Conservation (phyloP, 2,329 filamentous ascomycete species). For the Aaosphaeria pasadenensis region DNA sequence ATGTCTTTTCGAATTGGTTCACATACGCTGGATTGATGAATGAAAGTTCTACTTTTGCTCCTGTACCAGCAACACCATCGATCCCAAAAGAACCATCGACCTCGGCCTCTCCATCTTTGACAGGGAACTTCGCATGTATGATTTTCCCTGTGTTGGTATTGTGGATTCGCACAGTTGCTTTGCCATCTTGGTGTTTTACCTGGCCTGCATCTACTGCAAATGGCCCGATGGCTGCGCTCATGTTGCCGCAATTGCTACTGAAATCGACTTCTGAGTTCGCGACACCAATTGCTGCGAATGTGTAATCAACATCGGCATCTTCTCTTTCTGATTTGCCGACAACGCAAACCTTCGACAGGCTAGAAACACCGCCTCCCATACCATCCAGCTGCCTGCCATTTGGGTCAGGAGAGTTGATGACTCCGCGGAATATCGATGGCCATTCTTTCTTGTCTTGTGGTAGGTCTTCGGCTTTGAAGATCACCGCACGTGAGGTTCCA, state of each 20-base stretch:
- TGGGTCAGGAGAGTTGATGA: slow-evolving; percentile 62
- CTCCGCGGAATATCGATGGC: slow-evolving; percentile 52
- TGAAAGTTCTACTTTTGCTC: slow-evolving; percentile 53
- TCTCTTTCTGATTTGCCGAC: slow-evolving; percentile 49
- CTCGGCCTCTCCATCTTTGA: slow-evolving; percentile 42
- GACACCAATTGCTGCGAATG: slow-evolving; percentile 65
- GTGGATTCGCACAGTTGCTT: slow-evolving; percentile 51
- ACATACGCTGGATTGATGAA: slow-evolving; percentile 53
- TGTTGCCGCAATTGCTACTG: slow-evolving; percentile 70
- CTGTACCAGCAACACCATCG: slow-evolving; percentile 58
- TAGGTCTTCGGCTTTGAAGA: slow-evolving; percentile 51
- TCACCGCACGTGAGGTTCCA: slow-evolving; percentile 62
- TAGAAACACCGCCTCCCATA: slow-evolving; percentile 64
- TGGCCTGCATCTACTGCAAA: slow-evolving; percentile 55
- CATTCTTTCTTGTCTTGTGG: slow-evolving; percentile 43
- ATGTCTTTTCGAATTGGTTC: neutral
- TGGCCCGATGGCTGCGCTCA: slow-evolving; percentile 61
- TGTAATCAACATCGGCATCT: slow-evolving; percentile 60
- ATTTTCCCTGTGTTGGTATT: slow-evolving; percentile 68
- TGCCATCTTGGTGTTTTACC: slow-evolving; percentile 23
- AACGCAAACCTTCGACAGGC: slow-evolving; percentile 66
- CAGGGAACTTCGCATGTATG: slow-evolving; percentile 53
- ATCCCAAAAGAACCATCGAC: slow-evolving; percentile 41
- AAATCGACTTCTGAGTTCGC: slow-evolving; percentile 59
- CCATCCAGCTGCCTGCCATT: slow-evolving; percentile 67